Evolutionary conservation across 768 basidiomycete species (phyloP), one percentile per base, ranked within the genome.

Genomic region (Naganishia antarctica): DNA sequence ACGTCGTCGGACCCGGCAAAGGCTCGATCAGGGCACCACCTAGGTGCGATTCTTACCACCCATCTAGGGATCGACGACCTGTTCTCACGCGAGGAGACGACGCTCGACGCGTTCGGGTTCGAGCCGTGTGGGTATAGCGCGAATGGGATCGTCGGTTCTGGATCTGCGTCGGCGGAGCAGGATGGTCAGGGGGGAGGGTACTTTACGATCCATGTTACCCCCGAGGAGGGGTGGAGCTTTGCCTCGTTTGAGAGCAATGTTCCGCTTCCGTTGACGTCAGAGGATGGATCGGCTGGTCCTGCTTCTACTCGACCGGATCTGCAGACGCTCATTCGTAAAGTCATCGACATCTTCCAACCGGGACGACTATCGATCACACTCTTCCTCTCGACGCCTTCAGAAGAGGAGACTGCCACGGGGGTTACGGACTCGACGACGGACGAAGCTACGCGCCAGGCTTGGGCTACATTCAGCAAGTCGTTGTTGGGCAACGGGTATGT

Each of bases 181-280:
- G 60, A 50, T 23, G 59, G 62, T 23, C 73, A 71, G 18, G 85
- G 85, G 16, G 96, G 97, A 77, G 91, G 94, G 41, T 99, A 99
- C 78, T 97, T 90, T 76, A 97, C 91, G 7, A 94, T 99, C 62
- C 96, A 99, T 76, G 94, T 98, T 65, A 99, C 96, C 0, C 96
- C 96, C 28, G 96, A 98, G 78, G 86, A 89, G 71, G 94, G 90
- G 62, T 98, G 91, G 89, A 96, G 92, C 48, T 99, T 96, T 78
- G 96, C 96, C 68, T 91, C 89, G 72, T 98, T 99, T 80, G 96
- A 99, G 79, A 94, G 91, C 80, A 99, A 99, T 78, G 85, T 96
- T n/a, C 90, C 90, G 4, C 63, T 79, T 21, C 73, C 77, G 4
- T 77, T 28, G 77, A 69, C 76, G 53, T 76, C 73, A 26, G 45